Conservation (phyloP, 306 rosid genomes). For the Dryas alaskensis region DNA sequence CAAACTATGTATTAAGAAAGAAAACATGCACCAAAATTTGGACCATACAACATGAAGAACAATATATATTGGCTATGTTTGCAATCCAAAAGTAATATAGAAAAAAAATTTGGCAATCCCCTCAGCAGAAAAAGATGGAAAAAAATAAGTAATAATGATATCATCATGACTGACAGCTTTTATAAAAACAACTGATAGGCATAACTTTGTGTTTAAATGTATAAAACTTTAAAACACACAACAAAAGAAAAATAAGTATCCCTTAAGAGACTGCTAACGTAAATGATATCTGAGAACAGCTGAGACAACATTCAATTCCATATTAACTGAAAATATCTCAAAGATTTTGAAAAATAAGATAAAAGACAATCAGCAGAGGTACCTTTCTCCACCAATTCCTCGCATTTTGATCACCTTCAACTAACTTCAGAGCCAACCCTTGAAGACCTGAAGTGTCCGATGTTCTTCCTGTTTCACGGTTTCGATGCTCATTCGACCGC, state of each 20-base stretch:
- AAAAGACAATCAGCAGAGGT: slow-evolving; percentile 13
- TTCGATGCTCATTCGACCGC: slow-evolving; percentile 62
- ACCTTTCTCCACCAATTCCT: slow-evolving; percentile 99
- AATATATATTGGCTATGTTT: not conserved
- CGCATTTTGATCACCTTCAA: slow-evolving; percentile 73
- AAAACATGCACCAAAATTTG: not conserved
- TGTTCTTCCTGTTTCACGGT: slow-evolving; percentile 46
- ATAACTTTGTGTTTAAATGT: not conserved
- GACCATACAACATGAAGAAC: not conserved
- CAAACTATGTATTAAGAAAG: not conserved
- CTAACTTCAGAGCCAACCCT: slow-evolving; percentile 72
- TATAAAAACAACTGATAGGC: not conserved
- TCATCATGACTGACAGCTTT: not conserved
- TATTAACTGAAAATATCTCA: not conserved
- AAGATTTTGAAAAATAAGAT: not conserved
- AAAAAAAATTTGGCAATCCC: not conserved
- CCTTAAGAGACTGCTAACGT: not conserved
- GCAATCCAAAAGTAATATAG: not conserved
- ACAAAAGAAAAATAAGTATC: not conserved
- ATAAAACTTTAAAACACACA: not conserved
- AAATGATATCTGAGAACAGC: not conserved
- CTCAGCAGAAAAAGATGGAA: not conserved
- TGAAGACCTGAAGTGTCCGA: slow-evolving; percentile 78
- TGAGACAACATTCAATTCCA: not conserved
- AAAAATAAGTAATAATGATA: not conserved